Conservation (phyloP, 108 stramenopile species). For the Cyclotella choctawhatcheeana region DNA sequence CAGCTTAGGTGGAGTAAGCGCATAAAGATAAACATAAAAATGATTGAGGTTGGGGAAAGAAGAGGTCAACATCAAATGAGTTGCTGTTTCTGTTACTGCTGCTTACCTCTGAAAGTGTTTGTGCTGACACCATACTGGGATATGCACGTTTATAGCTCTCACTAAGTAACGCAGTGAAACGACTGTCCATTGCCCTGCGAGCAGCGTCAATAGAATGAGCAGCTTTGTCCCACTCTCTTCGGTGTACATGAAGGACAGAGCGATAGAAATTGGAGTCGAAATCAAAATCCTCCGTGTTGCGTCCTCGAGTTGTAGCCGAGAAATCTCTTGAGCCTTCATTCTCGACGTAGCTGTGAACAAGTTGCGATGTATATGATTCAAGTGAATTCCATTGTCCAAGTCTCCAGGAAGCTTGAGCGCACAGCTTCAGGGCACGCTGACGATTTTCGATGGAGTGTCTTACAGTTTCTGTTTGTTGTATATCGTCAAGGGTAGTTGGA, state of each 20-base stretch:
- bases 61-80: background rate
- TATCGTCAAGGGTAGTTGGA: background rate
- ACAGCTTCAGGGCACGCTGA: slow-evolving; percentile 80
- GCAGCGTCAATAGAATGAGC: slow-evolving; percentile 86
- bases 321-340: slow-evolving; percentile 33
- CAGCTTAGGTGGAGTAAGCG: slow-evolving; percentile 57
- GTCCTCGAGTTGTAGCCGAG: slow-evolving; percentile 34
- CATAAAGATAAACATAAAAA: too few relatives aligned
- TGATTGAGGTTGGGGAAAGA: background rate
- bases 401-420: slow-evolving; percentile 93
- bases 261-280: slow-evolving; percentile 95
- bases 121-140: slow-evolving; percentile 92
- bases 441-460: slow-evolving; percentile 40
- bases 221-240: slow-evolving; percentile 80
- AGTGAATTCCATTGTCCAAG: slow-evolving; percentile 94
- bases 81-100: slow-evolving; percentile 26
- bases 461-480: slow-evolving; percentile 20
- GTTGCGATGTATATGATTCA: slow-evolving; percentile 76
- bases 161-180: slow-evolving; percentile 93
- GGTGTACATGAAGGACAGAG: slow-evolving; percentile 90
- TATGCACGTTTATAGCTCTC: slow-evolving; percentile 93
- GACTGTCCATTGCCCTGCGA: slow-evolving; percentile 84
- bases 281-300: slow-evolving; percentile 51
- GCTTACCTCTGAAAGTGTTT: slow-evolving; percentile 51
- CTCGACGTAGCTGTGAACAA: slow-evolving; percentile 34